phyloP scores from a whole-genome alignment of 1,139 yeast genomes.

The Starmera stellimalicola region DNA sequence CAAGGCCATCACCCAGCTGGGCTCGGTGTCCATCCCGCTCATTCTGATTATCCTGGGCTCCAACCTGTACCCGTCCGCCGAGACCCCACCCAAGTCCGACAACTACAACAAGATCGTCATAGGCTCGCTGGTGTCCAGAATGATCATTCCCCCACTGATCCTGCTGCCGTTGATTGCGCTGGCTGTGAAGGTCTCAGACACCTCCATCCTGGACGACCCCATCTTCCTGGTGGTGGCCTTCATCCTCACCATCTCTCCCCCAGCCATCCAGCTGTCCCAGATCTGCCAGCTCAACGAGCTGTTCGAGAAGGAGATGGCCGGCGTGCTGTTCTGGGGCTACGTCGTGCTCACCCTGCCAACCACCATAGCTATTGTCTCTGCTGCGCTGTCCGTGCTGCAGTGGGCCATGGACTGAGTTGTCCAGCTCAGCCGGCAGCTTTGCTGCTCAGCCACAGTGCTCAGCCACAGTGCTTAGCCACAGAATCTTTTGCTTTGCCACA shows the following conservation, averaged over 20 bases:
- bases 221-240: slow-evolving; percentile 67
- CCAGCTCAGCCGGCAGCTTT: too few relatives aligned
- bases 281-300: slow-evolving; percentile 57
- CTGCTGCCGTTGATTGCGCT: slow-evolving; percentile 55
- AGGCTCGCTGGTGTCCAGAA: slow-evolving; percentile 61
- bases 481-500: too few relatives aligned
- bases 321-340: slow-evolving; percentile 71
- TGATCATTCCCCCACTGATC: slow-evolving; percentile 61
- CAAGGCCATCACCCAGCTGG: slow-evolving; percentile 67
- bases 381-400: slow-evolving; percentile 37
- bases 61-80: slow-evolving; percentile 59
- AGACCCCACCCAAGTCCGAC: slow-evolving; percentile 54
- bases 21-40: slow-evolving; percentile 82
- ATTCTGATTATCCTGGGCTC: slow-evolving; percentile 68
- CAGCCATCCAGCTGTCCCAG: slow-evolving; percentile 72
- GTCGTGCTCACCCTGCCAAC: slow-evolving; percentile 67
- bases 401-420: slow-evolving; percentile 23
- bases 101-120: slow-evolving; percentile 52
- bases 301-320: slow-evolving; percentile 63
- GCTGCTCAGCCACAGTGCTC: too few relatives aligned
- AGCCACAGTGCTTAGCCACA: too few relatives aligned
- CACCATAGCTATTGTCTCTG: slow-evolving; percentile 59
- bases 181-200: slow-evolving; percentile 50
- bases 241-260: slow-evolving; percentile 64
- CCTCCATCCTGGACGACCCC: slow-evolving; percentile 68